These are phyloP conservation scores for Daldinia bambusicola DNA, from an alignment of 495 filamentous ascomycete genomes.

Conservation along the genomic window DNA sequence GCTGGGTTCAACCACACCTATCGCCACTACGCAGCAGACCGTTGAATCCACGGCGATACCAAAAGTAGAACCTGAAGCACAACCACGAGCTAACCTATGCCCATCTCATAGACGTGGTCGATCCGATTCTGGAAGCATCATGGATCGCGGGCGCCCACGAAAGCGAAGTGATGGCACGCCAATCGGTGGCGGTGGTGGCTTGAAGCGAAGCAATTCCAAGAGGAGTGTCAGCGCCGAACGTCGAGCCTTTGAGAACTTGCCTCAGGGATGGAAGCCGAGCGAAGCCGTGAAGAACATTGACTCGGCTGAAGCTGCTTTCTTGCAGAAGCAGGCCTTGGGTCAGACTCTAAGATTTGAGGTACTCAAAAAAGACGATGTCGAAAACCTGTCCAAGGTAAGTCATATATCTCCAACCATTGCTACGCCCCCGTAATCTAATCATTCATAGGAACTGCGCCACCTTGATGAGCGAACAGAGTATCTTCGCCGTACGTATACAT, in stretches of 20 bases:
- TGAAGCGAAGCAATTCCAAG: constrained; percentile 51
- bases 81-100: constrained; percentile 34
- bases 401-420: background rate
- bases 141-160: constrained; percentile 68
- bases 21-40: constrained; percentile 44
- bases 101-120: constrained; percentile 59
- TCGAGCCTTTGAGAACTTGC: constrained; percentile 65
- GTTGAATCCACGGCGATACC: constrained; percentile 41
- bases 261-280: constrained; percentile 64
- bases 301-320: constrained; percentile 60
- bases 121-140: constrained; percentile 67
- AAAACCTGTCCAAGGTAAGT: constrained; percentile 68
- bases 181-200: constrained; percentile 44
- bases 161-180: constrained; percentile 56
- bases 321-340: constrained; percentile 70
- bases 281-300: constrained; percentile 61
- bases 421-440: constrained; percentile 26
- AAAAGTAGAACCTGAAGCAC: constrained; percentile 51
- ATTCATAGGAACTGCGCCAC: constrained; percentile 67
- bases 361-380: constrained; percentile 72
- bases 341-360: constrained; percentile 75
- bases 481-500: constrained; percentile 73
- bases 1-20: constrained; percentile 33
- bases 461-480: constrained; percentile 79
- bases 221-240: constrained; percentile 58